Percentiles rank a stretch among this genome's conserved stretches.
phyloP scores from a whole-genome alignment of 208 protist genomes.

The Wallacemonas collosoma region DNA sequence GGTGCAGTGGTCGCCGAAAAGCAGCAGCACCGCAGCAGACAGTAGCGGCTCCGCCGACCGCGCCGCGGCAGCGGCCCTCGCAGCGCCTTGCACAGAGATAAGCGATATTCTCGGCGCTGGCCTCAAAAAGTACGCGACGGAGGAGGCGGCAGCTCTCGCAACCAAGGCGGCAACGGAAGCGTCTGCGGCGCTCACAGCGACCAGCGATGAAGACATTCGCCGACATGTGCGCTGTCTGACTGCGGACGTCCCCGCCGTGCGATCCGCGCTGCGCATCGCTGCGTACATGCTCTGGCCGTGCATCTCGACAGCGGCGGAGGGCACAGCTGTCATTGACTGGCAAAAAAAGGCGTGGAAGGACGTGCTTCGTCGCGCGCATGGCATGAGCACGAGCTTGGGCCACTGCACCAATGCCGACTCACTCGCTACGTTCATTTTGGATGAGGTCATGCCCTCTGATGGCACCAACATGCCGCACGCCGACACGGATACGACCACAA shows the following conservation, averaged over 20 bases:
- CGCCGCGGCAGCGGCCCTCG: not conserved
- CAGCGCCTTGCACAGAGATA: not conserved
- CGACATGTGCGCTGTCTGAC: slow-evolving; percentile 59
- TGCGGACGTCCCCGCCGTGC: slow-evolving; percentile 47
- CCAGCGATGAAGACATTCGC: slow-evolving; percentile 28
- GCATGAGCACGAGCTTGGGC: slow-evolving; percentile 43
- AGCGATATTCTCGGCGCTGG: not conserved
- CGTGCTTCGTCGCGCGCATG: slow-evolving; percentile 54
- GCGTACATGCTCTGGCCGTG: slow-evolving; percentile 39
- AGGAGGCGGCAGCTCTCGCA: not conserved
- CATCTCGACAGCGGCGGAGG: slow-evolving; percentile 16
- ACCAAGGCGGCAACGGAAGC: slow-evolving; percentile 6
- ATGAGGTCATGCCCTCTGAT: slow-evolving; percentile 21
- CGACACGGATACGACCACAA: not conserved
- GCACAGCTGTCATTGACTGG: slow-evolving; percentile 41
- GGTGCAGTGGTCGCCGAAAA: not conserved
- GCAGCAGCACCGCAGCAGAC: not conserved
- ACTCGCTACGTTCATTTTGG: slow-evolving; percentile 41
- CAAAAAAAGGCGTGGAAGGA: slow-evolving; percentile 44
- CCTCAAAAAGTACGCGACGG: slow-evolving; percentile 3
- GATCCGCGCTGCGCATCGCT: slow-evolving; percentile 55
- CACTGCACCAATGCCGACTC: slow-evolving; percentile 27
- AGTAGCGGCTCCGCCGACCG: not conserved
- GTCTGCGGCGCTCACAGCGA: not conserved
- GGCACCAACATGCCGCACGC: slow-evolving; percentile 14